phyloP scores from a whole-genome alignment of 306 rosid species.

The Nissolia schottii region DNA sequence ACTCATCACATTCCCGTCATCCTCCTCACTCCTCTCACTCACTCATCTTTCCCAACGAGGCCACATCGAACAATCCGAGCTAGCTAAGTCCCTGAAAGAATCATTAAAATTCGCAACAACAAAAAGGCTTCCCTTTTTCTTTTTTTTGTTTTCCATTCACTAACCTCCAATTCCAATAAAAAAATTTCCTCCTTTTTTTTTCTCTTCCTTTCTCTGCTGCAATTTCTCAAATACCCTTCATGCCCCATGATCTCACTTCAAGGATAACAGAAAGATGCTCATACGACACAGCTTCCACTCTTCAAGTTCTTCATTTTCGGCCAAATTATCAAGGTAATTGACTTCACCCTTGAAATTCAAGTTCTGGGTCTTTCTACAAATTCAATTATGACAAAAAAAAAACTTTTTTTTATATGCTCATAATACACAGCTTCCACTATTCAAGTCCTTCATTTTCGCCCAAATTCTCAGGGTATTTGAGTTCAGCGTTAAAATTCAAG shows the following conservation, averaged over 20 bases:
- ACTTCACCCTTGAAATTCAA: conserved; percentile 17
- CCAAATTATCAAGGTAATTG: conserved; percentile 33
- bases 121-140: background rate
- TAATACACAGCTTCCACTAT: conserved; percentile 2
- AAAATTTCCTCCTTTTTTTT: background rate
- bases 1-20: conserved; percentile 10
- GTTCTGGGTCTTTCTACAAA: conserved; percentile 13
- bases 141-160: background rate
- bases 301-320: conserved; percentile 24
- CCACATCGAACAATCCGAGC: background rate
- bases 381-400: conserved; percentile 3
- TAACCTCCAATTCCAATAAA: conserved; percentile 10
- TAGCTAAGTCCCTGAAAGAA: background rate
- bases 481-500: conserved; percentile 17
- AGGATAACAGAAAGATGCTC: conserved; percentile 6
- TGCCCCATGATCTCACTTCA: conserved; percentile 41
- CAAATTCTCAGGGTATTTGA: conserved; percentile 33
- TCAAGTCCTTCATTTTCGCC: conserved; percentile 24
- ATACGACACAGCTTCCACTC: conserved; percentile 5
- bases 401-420: background rate
- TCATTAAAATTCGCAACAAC: conserved; percentile 15
- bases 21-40: conserved; percentile 16
- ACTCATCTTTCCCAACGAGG: background rate
- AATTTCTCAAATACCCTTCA: background rate
- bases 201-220: background rate